These are phyloP conservation scores for Phytophthora quininea DNA, from an alignment of 352 stramenopile species.

Conservation along the genomic window DNA sequence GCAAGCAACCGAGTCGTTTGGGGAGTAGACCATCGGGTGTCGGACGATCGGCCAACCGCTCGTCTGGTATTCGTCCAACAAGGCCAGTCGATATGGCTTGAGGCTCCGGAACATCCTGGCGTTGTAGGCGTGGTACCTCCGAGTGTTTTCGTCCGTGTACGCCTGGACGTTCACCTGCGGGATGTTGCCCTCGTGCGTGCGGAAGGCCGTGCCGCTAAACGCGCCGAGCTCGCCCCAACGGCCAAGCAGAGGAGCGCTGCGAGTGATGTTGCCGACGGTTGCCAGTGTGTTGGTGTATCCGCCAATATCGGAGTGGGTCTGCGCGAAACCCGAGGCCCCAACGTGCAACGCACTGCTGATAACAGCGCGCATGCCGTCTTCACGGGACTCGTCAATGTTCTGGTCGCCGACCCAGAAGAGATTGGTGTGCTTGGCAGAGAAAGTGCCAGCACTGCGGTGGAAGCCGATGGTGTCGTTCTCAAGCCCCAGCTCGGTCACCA, in stretches of 20 bases:
- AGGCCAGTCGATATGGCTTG: slow-evolving; percentile 26
- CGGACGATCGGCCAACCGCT: slow-evolving; percentile 32
- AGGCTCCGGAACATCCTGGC: slow-evolving; percentile 32
- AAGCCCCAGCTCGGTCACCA: slow-evolving; percentile 24
- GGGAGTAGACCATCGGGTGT: slow-evolving; percentile 31
- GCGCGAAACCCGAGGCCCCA: slow-evolving; percentile 28
- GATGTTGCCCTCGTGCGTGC: slow-evolving; percentile 37
- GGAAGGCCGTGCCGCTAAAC: slow-evolving; percentile 32
- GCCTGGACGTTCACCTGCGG: slow-evolving; percentile 33
- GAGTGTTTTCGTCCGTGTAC: slow-evolving; percentile 29
- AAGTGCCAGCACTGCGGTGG: slow-evolving; percentile 31
- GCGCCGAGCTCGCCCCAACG: slow-evolving; percentile 33
- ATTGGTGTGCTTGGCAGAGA: slow-evolving; percentile 34
- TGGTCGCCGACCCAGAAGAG: slow-evolving; percentile 38
- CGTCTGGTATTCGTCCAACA: slow-evolving; percentile 27
- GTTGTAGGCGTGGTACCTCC: slow-evolving; percentile 34
- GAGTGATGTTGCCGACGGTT: slow-evolving; percentile 31
- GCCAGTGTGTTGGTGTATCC: slow-evolving; percentile 35
- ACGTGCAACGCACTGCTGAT: slow-evolving; percentile 32
- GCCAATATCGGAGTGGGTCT: slow-evolving; percentile 33
- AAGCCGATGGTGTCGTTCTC: slow-evolving; percentile 38
- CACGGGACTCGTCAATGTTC: slow-evolving; percentile 34
- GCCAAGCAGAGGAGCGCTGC: slow-evolving; percentile 25
- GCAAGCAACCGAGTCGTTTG: slow-evolving; percentile 19
- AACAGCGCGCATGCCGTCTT: slow-evolving; percentile 32